Conservation (phyloP, 805 yeast genomes). For the Barnettozyma sucrosica region DNA sequence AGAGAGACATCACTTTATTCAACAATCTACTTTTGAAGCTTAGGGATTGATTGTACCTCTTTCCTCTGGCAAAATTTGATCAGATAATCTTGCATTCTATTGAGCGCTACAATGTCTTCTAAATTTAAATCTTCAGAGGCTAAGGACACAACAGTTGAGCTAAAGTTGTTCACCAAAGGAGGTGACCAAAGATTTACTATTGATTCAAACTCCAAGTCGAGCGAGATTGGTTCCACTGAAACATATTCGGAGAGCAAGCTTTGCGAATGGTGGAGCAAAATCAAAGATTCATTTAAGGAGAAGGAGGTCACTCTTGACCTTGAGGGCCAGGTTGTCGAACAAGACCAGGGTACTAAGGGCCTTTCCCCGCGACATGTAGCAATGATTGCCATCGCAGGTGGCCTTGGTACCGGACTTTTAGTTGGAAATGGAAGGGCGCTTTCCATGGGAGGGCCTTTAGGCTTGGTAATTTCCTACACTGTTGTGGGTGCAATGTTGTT, state of each 20-base stretch:
- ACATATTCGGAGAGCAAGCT: background rate
- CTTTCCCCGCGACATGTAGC: conserved; percentile 19
- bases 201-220: background rate
- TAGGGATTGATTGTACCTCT: no score
- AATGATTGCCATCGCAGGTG: conserved; percentile 74
- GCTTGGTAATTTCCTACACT: conserved; percentile 50
- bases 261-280: background rate
- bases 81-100: no score
- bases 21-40: background rate
- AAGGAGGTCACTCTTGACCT: conserved; percentile 4
- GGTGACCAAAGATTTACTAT: background rate
- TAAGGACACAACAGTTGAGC: background rate
- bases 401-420: conserved; percentile 67
- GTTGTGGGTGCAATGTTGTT: conserved; percentile 57
- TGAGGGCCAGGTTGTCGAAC: conserved; percentile 2
- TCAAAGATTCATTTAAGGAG: conserved; percentile 26
- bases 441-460: conserved; percentile 59
- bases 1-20: no score
- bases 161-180: background rate
- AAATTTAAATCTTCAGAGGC: background rate
- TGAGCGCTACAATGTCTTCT: no score
- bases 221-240: conserved; percentile 1
- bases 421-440: conserved; percentile 63
- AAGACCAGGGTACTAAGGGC: conserved; percentile 2
- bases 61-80: no score